Evolutionary conservation across 352 stramenopile genomes (phyloP).

Genomic region (Pythium diclinum): DNA sequence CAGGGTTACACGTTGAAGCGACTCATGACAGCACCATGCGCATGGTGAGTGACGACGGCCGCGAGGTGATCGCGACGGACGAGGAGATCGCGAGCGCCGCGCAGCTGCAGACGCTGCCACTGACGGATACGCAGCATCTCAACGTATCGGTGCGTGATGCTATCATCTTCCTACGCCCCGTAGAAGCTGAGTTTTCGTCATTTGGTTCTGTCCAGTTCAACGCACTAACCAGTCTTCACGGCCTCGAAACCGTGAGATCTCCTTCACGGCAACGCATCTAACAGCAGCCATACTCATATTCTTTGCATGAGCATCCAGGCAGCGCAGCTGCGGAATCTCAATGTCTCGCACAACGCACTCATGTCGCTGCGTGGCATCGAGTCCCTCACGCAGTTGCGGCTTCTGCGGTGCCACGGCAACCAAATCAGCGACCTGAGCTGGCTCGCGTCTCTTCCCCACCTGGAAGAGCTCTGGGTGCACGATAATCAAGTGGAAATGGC

Average conservation of each 20-base stretch:
- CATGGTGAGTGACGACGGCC: constrained; percentile 30
- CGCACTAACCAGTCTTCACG: constrained; percentile 34
- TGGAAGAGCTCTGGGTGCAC: constrained; percentile 63
- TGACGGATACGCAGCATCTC: constrained; percentile 40
- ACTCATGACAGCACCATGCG: constrained; percentile 32
- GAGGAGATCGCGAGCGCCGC: constrained; percentile 41
- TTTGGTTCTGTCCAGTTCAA: constrained; percentile 53
- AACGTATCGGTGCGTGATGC: constrained; percentile 50
- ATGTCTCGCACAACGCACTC: constrained; percentile 61
- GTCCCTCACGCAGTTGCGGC: constrained; percentile 34
- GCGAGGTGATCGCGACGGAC: constrained; percentile 53
- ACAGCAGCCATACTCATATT: not conserved
- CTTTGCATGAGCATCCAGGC: constrained; percentile 20
- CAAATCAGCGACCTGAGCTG: constrained; percentile 48
- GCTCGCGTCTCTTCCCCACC: constrained; percentile 26
- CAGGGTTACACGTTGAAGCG: constrained; percentile 21
- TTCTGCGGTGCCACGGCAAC: constrained; percentile 62
- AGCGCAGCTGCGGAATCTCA: constrained; percentile 46
- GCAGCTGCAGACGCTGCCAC: constrained; percentile 16
- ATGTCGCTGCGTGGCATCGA: constrained; percentile 43
- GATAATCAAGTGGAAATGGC: constrained; percentile 50
- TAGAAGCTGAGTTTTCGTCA: not conserved
- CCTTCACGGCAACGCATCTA: not conserved
- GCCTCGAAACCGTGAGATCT: constrained; percentile 40
- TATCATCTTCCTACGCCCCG: not conserved